Evolutionary conservation across 345 rosid genomes (phyloP).

Genomic region (Pistacia integerrima): DNA sequence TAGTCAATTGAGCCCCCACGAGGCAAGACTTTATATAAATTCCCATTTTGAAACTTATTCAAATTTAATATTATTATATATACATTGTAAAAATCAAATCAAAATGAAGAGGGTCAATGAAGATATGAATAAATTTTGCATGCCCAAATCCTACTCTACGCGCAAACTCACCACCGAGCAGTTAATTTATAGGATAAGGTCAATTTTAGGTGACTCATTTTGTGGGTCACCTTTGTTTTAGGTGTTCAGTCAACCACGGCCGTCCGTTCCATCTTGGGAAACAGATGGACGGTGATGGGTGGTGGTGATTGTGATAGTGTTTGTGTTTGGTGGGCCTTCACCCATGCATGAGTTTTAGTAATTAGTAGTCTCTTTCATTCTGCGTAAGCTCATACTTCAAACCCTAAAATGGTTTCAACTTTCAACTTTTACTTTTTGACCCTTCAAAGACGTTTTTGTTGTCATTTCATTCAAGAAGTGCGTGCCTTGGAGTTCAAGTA

Average conservation of each 20-base stretch:
- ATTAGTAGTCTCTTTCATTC: not conserved
- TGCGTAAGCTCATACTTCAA: not conserved
- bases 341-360: not conserved
- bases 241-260: not conserved
- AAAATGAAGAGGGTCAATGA: not conserved
- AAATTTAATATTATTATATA: too few species aligned
- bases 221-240: not conserved
- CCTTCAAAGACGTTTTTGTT: not conserved
- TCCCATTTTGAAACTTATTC: not conserved
- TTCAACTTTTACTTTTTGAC: not conserved
- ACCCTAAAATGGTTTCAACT: not conserved
- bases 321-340: not conserved
- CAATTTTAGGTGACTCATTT: not conserved
- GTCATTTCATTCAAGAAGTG: too few species aligned
- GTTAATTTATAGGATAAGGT: not conserved
- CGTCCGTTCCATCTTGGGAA: not conserved
- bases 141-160: not conserved
- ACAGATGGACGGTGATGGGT: constrained; percentile 4
- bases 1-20: not conserved
- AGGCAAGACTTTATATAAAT: not conserved
- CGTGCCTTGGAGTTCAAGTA: too few species aligned
- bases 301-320: not conserved
- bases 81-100: too few species aligned
- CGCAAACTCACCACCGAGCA: constrained; percentile 8
- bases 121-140: not conserved